Percentiles rank a stretch among this genome's conserved stretches.
Evolutionary conservation across 352 stramenopile genomes (phyloP).

Genomic region (Pythium apleroticum): DNA sequence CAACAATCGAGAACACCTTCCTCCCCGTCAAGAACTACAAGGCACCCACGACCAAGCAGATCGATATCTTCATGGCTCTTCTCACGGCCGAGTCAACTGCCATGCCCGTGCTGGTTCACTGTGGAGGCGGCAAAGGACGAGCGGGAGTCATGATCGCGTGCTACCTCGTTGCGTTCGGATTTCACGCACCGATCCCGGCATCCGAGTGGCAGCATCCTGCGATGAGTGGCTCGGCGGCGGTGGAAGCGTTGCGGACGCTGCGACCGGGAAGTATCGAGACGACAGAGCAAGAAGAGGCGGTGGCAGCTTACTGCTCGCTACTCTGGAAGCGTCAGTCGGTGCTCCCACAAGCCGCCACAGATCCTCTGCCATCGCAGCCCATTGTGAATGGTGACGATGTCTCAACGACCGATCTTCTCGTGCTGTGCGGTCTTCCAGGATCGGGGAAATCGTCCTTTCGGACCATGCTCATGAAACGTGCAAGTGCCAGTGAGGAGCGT

Average conservation of each 20-base stretch:
- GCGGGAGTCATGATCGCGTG: constrained; percentile 65
- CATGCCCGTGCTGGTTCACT: constrained; percentile 50
- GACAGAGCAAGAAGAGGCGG: constrained; percentile 45
- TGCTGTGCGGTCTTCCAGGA: constrained; percentile 58
- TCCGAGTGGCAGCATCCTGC: constrained; percentile 39
- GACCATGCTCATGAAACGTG: constrained; percentile 41
- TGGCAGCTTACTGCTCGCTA: constrained; percentile 47
- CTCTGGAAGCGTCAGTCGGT: constrained; percentile 56
- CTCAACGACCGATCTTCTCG: constrained; percentile 42
- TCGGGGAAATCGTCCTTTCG: constrained; percentile 68
- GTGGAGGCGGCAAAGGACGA: constrained; percentile 61
- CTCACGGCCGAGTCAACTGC: constrained; percentile 14
- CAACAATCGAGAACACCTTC: constrained; percentile 38
- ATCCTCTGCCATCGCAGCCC: constrained; percentile 38
- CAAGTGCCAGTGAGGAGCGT: constrained; percentile 12
- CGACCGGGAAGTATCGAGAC: constrained; percentile 63
- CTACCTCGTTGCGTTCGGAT: constrained; percentile 65
- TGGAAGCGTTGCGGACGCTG: constrained; percentile 40
- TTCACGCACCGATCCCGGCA: constrained; percentile 29
- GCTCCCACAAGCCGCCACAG: constrained; percentile 26
- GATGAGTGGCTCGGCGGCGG: constrained; percentile 44
- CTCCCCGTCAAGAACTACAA: constrained; percentile 59
- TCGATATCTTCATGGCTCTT: constrained; percentile 55
- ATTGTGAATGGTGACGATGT: constrained; percentile 33
- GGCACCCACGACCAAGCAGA: constrained; percentile 49